Conservation (phyloP, 352 stramenopile species). For the Thalassiosira livingstoniorum region DNA sequence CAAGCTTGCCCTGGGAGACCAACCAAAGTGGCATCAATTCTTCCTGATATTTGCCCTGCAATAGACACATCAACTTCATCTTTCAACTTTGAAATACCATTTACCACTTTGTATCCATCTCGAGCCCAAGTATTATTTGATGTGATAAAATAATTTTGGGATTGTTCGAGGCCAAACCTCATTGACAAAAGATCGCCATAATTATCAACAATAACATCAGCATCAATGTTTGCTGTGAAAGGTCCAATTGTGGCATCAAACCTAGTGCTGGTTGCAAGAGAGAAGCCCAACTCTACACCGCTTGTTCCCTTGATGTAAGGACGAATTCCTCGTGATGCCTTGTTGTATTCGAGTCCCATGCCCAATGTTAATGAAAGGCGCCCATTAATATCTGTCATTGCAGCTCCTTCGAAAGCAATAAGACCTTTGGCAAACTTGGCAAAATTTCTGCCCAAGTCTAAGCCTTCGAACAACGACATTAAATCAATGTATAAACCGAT, state of each 20-base stretch:
- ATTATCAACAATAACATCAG: constrained; percentile 39
- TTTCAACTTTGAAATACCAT: constrained; percentile 9
- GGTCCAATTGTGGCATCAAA: constrained; percentile 50
- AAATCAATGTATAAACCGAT: constrained; percentile 43
- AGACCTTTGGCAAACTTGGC: constrained; percentile 30
- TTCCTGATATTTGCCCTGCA: constrained; percentile 23
- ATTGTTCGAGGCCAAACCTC: constrained; percentile 35
- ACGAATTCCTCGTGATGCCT: constrained; percentile 17
- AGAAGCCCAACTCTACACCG: constrained; percentile 37
- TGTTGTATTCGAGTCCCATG: constrained; percentile 42
- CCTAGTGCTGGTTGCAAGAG: constrained; percentile 5
- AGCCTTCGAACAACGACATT: constrained; percentile 37
- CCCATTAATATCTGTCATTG: constrained; percentile 24
- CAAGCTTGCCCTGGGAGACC: constrained; percentile 4
- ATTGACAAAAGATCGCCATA: constrained; percentile 28
- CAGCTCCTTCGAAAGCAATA: constrained; percentile 25
- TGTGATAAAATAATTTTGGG: constrained; percentile 49
- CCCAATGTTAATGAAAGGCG: constrained; percentile 37
- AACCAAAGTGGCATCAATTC: constrained; percentile 15
- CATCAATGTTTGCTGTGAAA: constrained; percentile 38
- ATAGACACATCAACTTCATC: constrained; percentile 34
- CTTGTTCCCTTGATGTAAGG: constrained; percentile 54
- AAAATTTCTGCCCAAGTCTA: constrained; percentile 18
- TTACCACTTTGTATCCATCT: constrained; percentile 20
- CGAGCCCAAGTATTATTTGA: background rate